Percentiles rank a stretch among this genome's conserved stretches.
Conservation (phyloP, 176 grass and related monocot species). For the Rhipidocladum racemiflorum region DNA sequence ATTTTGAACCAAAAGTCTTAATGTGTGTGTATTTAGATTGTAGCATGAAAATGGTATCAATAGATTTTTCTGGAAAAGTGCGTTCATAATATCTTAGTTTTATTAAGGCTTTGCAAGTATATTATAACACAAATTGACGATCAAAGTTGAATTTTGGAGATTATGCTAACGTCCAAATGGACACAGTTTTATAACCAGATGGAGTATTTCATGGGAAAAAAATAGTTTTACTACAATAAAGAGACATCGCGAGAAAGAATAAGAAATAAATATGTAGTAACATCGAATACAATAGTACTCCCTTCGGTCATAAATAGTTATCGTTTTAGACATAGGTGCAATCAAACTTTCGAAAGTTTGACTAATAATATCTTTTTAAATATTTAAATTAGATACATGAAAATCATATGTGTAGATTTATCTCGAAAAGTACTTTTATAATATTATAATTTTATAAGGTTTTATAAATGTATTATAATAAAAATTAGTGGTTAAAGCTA, state of each 20-base stretch:
- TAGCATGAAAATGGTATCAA: neutral
- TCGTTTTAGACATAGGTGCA: too few species aligned
- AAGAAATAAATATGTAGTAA: slow-evolving; percentile 2
- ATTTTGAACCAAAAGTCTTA: too few species aligned
- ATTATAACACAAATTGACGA: neutral
- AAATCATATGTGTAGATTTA: too few species aligned
- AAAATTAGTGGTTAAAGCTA: too few species aligned
- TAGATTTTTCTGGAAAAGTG: neutral
- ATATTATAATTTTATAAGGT: too few species aligned
- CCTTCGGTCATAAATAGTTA: too few species aligned
- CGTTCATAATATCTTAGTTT: neutral
- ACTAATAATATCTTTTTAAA: too few species aligned
- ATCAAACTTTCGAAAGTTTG: too few species aligned
- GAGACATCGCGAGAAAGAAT: neutral
- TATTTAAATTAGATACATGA: too few species aligned
- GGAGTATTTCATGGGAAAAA: neutral
- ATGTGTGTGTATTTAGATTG: neutral
- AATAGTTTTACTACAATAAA: neutral
- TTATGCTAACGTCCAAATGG: too few species aligned
- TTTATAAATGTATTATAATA: too few species aligned
- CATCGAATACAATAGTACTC: neutral
- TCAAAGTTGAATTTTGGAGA: neutral
- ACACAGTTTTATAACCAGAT: neutral
- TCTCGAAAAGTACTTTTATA: too few species aligned
- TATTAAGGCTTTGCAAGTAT: neutral